A percentile compares a stretch with the other conserved stretches of the same genome.
Evolutionary conservation across 805 yeast genomes (phyloP).

Genomic region (Torulaspora indica): DNA sequence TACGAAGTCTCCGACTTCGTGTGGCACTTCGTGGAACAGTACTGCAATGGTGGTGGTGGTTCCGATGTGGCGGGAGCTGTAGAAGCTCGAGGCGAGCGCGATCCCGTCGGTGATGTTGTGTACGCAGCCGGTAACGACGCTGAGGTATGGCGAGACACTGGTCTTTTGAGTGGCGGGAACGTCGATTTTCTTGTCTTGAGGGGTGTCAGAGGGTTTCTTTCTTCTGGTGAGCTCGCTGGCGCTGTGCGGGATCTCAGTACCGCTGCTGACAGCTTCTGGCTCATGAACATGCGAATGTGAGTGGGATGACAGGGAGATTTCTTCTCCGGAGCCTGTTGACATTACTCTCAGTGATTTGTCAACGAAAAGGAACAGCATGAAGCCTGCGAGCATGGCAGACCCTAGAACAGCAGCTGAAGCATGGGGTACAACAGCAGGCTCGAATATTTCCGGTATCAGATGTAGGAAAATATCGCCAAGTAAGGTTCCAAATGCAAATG

Average conservation of each 20-base stretch:
- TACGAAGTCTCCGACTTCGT: slow-evolving; percentile 78
- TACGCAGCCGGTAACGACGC: slow-evolving; percentile 62
- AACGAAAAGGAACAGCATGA: slow-evolving; percentile 53
- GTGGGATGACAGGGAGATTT: slow-evolving; percentile 27
- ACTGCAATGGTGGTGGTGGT: slow-evolving; percentile 67
- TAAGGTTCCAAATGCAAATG: slow-evolving; percentile 74
- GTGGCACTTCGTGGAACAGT: slow-evolving; percentile 74
- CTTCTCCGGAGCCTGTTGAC: slow-evolving; percentile 17
- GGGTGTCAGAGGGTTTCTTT: slow-evolving; percentile 6
- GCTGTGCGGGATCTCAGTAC: background rate
- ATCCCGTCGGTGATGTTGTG: slow-evolving; percentile 78
- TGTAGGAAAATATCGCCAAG: slow-evolving; percentile 73
- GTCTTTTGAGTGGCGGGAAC: slow-evolving; percentile 13
- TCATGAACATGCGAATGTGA: slow-evolving; percentile 46
- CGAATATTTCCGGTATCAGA: slow-evolving; percentile 62
- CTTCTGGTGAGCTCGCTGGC: slow-evolving; percentile 15
- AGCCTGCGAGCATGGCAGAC: slow-evolving; percentile 55
- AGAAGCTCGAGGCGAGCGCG: slow-evolving; percentile 68
- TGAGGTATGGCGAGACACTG: slow-evolving; percentile 46
- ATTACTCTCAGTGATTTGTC: slow-evolving; percentile 57
- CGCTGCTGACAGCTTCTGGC: slow-evolving; percentile 6
- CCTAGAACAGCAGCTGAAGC: slow-evolving; percentile 40
- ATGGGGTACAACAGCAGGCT: slow-evolving; percentile 41
- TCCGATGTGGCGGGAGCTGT: slow-evolving; percentile 55
- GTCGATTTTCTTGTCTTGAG: too few relatives aligned